phyloP scores from a whole-genome alignment of 2,329 filamentous ascomycete species.

The Aspergillus ustus region DNA sequence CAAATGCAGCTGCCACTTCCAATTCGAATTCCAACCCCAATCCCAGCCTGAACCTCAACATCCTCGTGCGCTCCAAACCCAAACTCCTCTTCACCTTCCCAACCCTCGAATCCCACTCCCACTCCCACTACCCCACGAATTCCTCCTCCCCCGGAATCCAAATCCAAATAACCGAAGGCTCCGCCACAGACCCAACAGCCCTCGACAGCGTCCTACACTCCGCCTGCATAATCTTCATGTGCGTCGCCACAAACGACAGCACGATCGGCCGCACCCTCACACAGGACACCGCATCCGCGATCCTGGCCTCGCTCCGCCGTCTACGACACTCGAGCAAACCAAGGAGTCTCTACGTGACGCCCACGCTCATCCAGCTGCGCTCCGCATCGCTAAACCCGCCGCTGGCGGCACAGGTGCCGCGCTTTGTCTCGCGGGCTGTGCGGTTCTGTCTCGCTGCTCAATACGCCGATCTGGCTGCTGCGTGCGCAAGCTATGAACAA shows the following conservation, averaged over 20 bases:
- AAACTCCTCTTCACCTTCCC: not conserved
- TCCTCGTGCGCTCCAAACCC: not conserved
- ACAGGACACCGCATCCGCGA: not conserved
- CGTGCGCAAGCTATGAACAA: not conserved
- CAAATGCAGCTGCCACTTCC: no score
- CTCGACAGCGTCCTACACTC: not conserved
- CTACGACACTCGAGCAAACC: not conserved
- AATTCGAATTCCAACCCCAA: no score
- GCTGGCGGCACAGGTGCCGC: not conserved
- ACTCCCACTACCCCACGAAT: no score
- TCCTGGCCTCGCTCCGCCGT: not conserved
- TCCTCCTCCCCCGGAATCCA: no score
- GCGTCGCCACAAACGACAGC: not conserved
- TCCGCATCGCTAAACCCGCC: conserved; percentile 1
- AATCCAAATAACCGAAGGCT: not conserved
- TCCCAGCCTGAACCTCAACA: not conserved
- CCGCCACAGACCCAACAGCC: not conserved
- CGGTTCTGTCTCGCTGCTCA: not conserved
- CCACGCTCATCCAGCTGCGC: not conserved
- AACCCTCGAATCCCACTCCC: not conserved
- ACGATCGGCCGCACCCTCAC: not conserved
- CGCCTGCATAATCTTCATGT: not conserved
- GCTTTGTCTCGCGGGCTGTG: not conserved
- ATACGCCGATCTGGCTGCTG: not conserved
- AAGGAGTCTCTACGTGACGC: no score